Evolutionary conservation across 2,329 filamentous ascomycete species (phyloP).

Genomic region (Teratosphaeria pseudoeucalypti): DNA sequence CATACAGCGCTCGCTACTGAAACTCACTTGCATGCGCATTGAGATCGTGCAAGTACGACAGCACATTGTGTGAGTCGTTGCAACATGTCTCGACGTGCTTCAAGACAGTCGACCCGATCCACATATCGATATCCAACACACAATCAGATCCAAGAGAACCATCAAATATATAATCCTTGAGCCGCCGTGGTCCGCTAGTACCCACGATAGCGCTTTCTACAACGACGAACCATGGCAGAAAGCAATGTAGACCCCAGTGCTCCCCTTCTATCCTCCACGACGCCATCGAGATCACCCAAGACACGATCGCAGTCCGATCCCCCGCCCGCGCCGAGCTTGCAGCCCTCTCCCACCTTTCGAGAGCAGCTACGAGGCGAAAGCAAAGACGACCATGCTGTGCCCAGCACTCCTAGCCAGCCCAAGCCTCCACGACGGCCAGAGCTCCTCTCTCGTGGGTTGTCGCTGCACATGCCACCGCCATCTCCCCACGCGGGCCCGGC

Average conservation of each 20-base stretch:
- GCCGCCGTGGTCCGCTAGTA: background rate
- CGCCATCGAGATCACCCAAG: conserved; percentile 17
- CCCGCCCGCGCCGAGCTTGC: conserved; percentile 27
- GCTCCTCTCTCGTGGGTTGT: conserved; percentile 53
- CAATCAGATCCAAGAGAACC: background rate
- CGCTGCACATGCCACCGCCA: conserved; percentile 54
- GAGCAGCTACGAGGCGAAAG: conserved; percentile 22
- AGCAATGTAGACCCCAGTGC: background rate
- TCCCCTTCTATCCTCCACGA: conserved; percentile 1
- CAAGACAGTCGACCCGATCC: background rate
- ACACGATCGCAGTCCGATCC: conserved; percentile 36
- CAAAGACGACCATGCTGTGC: conserved; percentile 37
- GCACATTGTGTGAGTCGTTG: background rate
- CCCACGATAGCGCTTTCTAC: background rate
- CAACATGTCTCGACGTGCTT: background rate
- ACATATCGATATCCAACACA: background rate
- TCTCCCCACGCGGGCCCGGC: background rate
- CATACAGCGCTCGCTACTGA: background rate
- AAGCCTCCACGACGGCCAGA: conserved; percentile 44
- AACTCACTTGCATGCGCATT: background rate
- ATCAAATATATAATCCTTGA: background rate
- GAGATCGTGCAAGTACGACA: background rate
- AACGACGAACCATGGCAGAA: background rate
- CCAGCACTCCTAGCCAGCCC: conserved; percentile 46
- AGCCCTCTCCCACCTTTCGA: conserved; percentile 36